A percentile compares a stretch with the other conserved stretches of the same genome.
Evolutionary conservation across 2,329 filamentous ascomycete genomes (phyloP).

Genomic region (Phialophora verrucosa): DNA sequence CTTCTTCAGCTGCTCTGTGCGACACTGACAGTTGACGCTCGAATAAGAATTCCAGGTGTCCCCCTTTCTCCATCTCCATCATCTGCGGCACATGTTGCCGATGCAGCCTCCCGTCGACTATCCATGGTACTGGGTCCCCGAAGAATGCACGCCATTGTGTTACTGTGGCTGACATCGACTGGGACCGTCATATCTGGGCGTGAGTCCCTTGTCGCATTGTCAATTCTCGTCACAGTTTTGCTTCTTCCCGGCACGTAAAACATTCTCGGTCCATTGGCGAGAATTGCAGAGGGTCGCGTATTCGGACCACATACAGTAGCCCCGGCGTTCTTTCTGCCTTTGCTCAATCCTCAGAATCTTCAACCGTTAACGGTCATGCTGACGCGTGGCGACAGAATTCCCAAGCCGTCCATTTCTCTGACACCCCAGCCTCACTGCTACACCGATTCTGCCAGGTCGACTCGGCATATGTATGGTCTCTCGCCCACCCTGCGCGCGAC

Average conservation of each 20-base stretch:
- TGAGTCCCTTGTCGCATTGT: not conserved
- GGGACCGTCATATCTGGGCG: not conserved
- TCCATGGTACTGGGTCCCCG: slow-evolving; percentile 14
- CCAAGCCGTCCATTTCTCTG: not conserved
- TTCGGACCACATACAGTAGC: not conserved
- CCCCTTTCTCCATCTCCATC: not conserved
- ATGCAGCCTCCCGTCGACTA: slow-evolving; percentile 10
- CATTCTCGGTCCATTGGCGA: not conserved
- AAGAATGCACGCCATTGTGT: slow-evolving; percentile 4
- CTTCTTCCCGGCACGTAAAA: not conserved
- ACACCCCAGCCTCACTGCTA: slow-evolving; percentile 2
- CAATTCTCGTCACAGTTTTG: not conserved
- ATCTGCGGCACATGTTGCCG: not conserved
- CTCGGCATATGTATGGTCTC: not conserved
- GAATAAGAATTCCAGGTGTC: not conserved
- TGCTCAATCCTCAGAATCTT: not conserved
- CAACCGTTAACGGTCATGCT: not conserved
- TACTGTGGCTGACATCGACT: not conserved
- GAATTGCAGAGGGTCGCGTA: not conserved
- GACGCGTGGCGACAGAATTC: not conserved
- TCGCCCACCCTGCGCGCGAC: not conserved
- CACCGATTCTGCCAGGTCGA: not conserved
- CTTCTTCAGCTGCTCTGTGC: not conserved
- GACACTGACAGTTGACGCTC: not conserved
- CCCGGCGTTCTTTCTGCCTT: not conserved